Evolutionary conservation across 2,329 filamentous ascomycete genomes (phyloP), one percentile per base, ranked within the genome.

Genomic region (Fusarium longipes): DNA sequence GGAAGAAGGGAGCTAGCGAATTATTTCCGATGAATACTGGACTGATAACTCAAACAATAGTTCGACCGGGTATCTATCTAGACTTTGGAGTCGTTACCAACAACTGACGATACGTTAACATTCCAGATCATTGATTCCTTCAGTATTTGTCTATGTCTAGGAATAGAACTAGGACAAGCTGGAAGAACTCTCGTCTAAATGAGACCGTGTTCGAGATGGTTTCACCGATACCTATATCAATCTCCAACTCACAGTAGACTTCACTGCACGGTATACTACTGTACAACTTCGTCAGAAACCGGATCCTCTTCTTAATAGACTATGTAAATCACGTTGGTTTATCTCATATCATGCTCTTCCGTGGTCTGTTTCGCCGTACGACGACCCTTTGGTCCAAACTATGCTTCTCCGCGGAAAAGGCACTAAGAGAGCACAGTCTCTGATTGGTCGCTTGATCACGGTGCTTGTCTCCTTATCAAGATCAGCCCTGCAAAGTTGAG

Each of bases 361-460:
- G 40, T 68, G 52, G 60, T 51, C 48, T 71, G 68, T 58, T 51
- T 45, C 51, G 68, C 71, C 68, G 60, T 70, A 72, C 70, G 67
- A 69, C 52, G 67, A 44, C 49, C 35, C 30, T 57, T 49, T 52
- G 33, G 6, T 3, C 40, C 17, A 39, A 43, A 64, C 51, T 32
- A 29, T 44, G 61, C 55, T 70, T 73, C 68, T 73, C 70, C 70
- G 70, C 70, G 70, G 69, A 70, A 51, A 57, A 30, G 18, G 24
- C 12, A 35, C 33, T 15, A 6, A 29, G 25, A 40, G 40, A 61
- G 6, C 24, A 42, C 52, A 51, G 12, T 20, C 33, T 27, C 35
- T 72, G 67, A 72, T 72, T 72, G 70, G 70, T 25, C 24, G 45
- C 30, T 38, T 30, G 24, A 22, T 33, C 22, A 57, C 38, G n/a